Evolutionary conservation across 1,139 yeast species (phyloP).

Genomic region (Spencermartinsiella ligniputridi): DNA sequence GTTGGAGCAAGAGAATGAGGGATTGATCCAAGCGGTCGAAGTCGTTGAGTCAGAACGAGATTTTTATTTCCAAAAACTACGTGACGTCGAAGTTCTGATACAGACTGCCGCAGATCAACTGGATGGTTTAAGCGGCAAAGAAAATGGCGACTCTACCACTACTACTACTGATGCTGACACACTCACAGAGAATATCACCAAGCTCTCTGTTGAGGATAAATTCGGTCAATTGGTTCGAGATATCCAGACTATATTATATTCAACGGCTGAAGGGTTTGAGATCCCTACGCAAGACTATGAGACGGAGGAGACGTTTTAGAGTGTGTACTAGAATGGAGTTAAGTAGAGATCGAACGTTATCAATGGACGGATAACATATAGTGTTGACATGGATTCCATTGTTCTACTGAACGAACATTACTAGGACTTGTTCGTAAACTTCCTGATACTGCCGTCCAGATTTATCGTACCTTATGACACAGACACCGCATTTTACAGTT

Average conservation of each 20-base stretch:
- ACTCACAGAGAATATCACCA: not conserved
- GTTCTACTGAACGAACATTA: too few species aligned
- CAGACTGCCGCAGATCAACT: slow-evolving; percentile 57
- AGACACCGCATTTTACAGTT: too few species aligned
- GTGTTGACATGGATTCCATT: too few species aligned
- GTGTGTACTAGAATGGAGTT: too few species aligned
- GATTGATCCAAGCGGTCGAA: slow-evolving; percentile 43
- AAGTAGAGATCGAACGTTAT: too few species aligned
- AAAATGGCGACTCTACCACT: slow-evolving; percentile 13
- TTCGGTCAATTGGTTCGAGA: slow-evolving; percentile 34
- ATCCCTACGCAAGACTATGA: slow-evolving; percentile 32
- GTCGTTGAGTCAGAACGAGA: slow-evolving; percentile 61
- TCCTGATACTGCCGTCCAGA: too few species aligned
- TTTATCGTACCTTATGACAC: too few species aligned
- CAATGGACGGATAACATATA: too few species aligned
- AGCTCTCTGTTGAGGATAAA: slow-evolving; percentile 9
- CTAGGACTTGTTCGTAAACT: too few species aligned
- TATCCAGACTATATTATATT: slow-evolving; percentile 70
- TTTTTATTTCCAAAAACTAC: slow-evolving; percentile 81
- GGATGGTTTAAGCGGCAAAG: slow-evolving; percentile 18
- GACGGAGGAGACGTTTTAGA: slow-evolving; percentile 31
- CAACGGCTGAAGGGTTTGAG: slow-evolving; percentile 70
- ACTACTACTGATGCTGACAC: slow-evolving; percentile 30
- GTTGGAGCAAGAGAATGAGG: slow-evolving; percentile 43
- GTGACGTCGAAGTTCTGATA: slow-evolving; percentile 80